Evolutionary conservation across 768 basidiomycete species (phyloP).

Genomic region (Mycena amicta): DNA sequence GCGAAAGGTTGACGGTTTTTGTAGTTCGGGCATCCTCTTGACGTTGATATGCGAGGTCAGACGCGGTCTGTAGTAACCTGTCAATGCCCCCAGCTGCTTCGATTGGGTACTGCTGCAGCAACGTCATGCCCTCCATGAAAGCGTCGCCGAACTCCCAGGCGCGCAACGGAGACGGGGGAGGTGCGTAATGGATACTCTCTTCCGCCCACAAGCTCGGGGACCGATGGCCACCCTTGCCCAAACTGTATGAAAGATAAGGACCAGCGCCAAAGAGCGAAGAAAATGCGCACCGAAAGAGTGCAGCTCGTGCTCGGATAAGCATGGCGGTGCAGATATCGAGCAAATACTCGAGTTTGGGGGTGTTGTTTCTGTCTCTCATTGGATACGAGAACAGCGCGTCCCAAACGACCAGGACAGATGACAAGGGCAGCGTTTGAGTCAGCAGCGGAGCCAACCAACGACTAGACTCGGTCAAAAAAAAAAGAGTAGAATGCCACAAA

Average conservation of each 20-base stretch:
- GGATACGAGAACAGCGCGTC: constrained; percentile 69
- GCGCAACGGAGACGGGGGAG: constrained; percentile 45
- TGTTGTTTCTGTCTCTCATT: constrained; percentile 53
- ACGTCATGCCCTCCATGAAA: constrained; percentile 64
- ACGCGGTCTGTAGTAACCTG: constrained; percentile 65
- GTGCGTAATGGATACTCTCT: constrained; percentile 38
- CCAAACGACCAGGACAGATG: constrained; percentile 65
- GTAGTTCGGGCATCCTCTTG: constrained; percentile 37
- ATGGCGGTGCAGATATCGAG: constrained; percentile 72
- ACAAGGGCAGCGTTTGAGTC: constrained; percentile 70
- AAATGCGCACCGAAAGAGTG: constrained; percentile 54
- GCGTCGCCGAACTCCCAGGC: constrained; percentile 61
- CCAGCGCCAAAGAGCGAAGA: not conserved
- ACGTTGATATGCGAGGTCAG: constrained; percentile 59
- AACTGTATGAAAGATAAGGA: constrained; percentile 36
- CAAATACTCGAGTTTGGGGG: constrained; percentile 69
- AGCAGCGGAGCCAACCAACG: constrained; percentile 76
- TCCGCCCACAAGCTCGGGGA: constrained; percentile 57
- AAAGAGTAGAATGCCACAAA: not conserved
- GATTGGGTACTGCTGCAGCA: constrained; percentile 69
- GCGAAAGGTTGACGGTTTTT: constrained; percentile 39
- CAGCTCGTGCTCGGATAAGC: constrained; percentile 58
- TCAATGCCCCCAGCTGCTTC: constrained; percentile 71
- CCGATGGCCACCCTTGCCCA: constrained; percentile 50
- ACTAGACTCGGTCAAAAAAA: constrained; percentile 36